phyloP scores from a whole-genome alignment of 331 rosid species.

The Arachis monticola region DNA sequence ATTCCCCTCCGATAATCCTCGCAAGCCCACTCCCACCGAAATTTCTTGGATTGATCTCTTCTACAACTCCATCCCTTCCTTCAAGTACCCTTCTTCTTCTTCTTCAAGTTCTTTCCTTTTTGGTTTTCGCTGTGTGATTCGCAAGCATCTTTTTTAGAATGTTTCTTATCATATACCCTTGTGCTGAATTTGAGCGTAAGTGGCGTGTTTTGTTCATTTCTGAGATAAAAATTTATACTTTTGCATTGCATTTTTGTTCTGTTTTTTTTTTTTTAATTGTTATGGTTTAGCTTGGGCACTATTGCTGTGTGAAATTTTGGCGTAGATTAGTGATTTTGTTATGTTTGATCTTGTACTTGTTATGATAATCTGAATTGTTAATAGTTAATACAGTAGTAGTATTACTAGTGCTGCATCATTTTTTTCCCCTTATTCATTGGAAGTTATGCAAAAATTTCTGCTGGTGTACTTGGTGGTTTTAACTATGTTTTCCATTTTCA shows the following conservation, averaged over 20 bases:
- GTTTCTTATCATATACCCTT: conserved; percentile 11
- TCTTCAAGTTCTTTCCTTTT: not conserved
- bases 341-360: conserved; percentile 10
- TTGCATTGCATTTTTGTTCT: not conserved
- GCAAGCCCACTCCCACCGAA: conserved; percentile 85
- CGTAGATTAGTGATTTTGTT: not conserved
- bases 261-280: not conserved
- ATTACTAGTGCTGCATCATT: not conserved
- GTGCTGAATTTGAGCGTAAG: not conserved
- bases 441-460: not conserved
- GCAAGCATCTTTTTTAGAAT: conserved; percentile 20
- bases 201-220: not conserved
- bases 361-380: not conserved
- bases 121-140: not conserved
- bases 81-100: conserved; percentile 53
- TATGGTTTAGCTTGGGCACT: not conserved
- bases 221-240: conserved; percentile 1
- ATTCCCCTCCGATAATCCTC: conserved; percentile 88
- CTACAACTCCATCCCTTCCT: conserved; percentile 75
- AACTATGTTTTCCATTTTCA: not conserved
- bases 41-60: conserved; percentile 86
- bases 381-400: not conserved
- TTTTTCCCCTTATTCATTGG: not conserved
- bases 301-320: not conserved
- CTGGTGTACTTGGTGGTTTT: not conserved